These are phyloP conservation scores for Datura wrightii DNA, from an alignment of 257 asterid genomes.

Conservation along the genomic window DNA sequence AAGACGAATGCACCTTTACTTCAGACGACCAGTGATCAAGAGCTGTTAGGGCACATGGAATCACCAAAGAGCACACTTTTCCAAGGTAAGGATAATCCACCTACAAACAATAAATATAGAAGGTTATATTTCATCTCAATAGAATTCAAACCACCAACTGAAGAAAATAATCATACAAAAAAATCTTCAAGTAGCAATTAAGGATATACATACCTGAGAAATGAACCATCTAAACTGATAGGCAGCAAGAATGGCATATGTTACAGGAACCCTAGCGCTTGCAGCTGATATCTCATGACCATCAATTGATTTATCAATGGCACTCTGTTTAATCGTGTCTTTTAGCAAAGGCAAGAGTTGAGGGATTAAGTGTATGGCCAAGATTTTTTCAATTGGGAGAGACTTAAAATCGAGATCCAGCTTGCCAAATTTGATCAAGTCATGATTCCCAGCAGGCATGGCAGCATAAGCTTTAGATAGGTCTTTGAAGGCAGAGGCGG, in stretches of 20 bases:
- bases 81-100: slow-evolving; percentile 76
- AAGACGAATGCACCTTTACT: slow-evolving; percentile 70
- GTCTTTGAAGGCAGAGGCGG: slow-evolving; percentile 55
- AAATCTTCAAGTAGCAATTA: slow-evolving; percentile 17
- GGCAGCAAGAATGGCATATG: slow-evolving; percentile 81
- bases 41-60: slow-evolving; percentile 87
- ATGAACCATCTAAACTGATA: slow-evolving; percentile 84
- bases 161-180: background rate
- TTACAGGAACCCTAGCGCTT: slow-evolving; percentile 80
- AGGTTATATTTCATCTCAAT: background rate
- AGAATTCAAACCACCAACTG: background rate
- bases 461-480: slow-evolving; percentile 52
- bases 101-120: slow-evolving; percentile 45
- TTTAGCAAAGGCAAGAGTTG: slow-evolving; percentile 65
- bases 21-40: slow-evolving; percentile 98
- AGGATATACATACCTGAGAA: slow-evolving; percentile 58
- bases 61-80: slow-evolving; percentile 72
- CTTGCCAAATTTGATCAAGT: slow-evolving; percentile 55
- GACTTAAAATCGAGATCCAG: slow-evolving; percentile 60
- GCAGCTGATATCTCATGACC: slow-evolving; percentile 68
- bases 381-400: slow-evolving; percentile 58
- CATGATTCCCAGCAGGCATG: slow-evolving; percentile 37
- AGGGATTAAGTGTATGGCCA: slow-evolving; percentile 67
- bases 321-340: slow-evolving; percentile 70
- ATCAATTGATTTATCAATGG: slow-evolving; percentile 70